Base-by-base conservation (phyloP, 495 filamentous ascomycete genomes). In the Sporormia fimetaria region DNA sequence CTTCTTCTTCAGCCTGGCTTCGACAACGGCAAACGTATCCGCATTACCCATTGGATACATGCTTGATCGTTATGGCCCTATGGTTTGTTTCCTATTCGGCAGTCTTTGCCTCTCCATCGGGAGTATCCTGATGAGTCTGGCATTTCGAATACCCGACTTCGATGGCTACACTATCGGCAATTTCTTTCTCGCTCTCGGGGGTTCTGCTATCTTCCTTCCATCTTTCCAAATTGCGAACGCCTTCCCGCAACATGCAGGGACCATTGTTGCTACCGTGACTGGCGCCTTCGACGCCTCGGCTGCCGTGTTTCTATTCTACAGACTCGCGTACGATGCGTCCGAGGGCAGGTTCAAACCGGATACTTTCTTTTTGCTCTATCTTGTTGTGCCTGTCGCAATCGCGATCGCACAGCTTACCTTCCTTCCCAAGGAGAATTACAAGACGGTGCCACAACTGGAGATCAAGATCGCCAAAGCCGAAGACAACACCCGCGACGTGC, bases 171-270 rank as follows among this genome's bases (percentile, higher is more conserved):
- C 84, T 3, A 65, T 73, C 12, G 83, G 80, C n/a, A 90, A 92
- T 55, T 65, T 88, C 8, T 74, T 87, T 29, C 67, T 94, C 4
- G 81, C 85, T 0, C 64, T 94, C 5, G 87, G 86, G 15, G 87
- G 87, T 0, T 83, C 86, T 0, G 92, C 87, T 48, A 73, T 87
- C 18, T 93, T 87, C 64, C 86, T 93, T 37, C 74, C 81, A 6
- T 83, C 78, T 2, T 93, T 94, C 61, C 87, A 94, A 49, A 69
- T 94, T 10, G 86, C 82, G 20, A 93, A 94, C 51, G 75, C 85
- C 9, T 93, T 94, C 51, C 85, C 86, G 1, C 65, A 67, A 9
- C 73, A 80, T 44, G 86, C 83, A 1, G 86, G 86, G 5, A 61
- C 88, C n/a, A 87, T 94, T 37, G 64, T 94, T 3, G 83, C 86